phyloP scores from a whole-genome alignment of 768 basidiomycete genomes.

The Gautieria morchelliformis region DNA sequence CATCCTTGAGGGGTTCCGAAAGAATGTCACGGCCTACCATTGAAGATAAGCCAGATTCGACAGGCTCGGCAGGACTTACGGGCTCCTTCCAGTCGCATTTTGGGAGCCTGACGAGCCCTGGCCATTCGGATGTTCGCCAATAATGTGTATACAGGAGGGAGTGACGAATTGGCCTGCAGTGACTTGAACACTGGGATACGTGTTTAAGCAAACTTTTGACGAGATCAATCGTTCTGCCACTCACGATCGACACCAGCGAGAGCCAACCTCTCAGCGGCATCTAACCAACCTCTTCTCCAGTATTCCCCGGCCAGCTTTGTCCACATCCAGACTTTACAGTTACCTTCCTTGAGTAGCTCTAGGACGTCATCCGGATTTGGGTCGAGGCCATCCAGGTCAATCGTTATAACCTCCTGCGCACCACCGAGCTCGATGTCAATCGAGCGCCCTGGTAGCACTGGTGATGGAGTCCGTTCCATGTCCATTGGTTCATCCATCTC shows the following conservation, averaged over 20 bases:
- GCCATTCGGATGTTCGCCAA: slow-evolving; percentile 81
- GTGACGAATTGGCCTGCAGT: slow-evolving; percentile 14
- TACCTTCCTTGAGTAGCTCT: slow-evolving; percentile 61
- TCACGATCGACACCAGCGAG: slow-evolving; percentile 34
- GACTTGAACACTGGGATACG: slow-evolving; percentile 2
- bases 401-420: slow-evolving; percentile 71
- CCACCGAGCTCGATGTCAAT: slow-evolving; percentile 73
- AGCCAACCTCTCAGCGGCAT: slow-evolving; percentile 71
- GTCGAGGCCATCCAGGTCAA: slow-evolving; percentile 83
- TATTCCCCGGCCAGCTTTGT: slow-evolving; percentile 81
- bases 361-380: slow-evolving; percentile 67
- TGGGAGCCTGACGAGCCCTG: slow-evolving; percentile 75
- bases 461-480: slow-evolving; percentile 8
- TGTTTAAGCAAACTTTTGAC: neutral
- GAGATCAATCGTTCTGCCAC: slow-evolving; percentile 4
- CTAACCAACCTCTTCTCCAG: slow-evolving; percentile 67
- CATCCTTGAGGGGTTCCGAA: slow-evolving; percentile 53
- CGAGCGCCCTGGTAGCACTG: slow-evolving; percentile 19
- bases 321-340: slow-evolving; percentile 69
- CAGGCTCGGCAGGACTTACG: slow-evolving; percentile 38
- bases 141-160: slow-evolving; percentile 70
- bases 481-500: slow-evolving; percentile 5
- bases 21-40: slow-evolving; percentile 48
- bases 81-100: slow-evolving; percentile 59
- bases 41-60: neutral